phyloP scores from a whole-genome alignment of 148 eudicot genomes.

The Talinum fruticosum region DNA sequence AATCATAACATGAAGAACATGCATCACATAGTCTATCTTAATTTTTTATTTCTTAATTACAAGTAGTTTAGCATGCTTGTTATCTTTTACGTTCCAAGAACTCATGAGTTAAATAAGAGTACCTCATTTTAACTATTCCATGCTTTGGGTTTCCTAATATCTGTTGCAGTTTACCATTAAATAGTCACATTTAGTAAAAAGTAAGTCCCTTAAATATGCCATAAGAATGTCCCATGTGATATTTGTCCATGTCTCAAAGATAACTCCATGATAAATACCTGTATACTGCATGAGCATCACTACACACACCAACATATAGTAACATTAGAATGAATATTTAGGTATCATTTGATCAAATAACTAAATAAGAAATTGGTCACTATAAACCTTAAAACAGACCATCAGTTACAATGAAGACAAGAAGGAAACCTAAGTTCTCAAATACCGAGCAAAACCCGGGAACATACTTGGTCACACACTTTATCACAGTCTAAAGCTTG shows the following conservation, averaged over 20 bases:
- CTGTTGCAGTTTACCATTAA: too few species aligned
- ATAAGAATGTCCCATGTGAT: too few species aligned
- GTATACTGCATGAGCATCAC: not conserved
- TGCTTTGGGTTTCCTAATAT: too few species aligned
- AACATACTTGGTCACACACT: slow-evolving; percentile 17
- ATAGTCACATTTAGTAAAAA: too few species aligned
- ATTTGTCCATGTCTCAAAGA: too few species aligned
- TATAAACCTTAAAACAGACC: not conserved
- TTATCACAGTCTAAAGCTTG: slow-evolving; percentile 8
- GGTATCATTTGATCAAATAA: too few species aligned
- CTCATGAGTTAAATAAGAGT: not conserved
- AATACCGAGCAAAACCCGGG: not conserved
- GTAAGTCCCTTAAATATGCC: too few species aligned
- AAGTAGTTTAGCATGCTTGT: not conserved
- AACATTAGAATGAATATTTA: too few species aligned
- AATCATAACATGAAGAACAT: not conserved
- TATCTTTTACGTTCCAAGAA: not conserved
- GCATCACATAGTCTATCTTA: not conserved
- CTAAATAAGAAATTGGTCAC: not conserved
- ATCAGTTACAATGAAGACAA: not conserved
- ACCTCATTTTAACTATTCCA: not conserved
- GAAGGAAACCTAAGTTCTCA: not conserved
- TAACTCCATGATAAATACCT: not conserved
- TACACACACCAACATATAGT: not conserved
- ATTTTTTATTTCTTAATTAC: not conserved